Percentiles rank a stretch among this genome's conserved stretches.
Conservation (phyloP, 2,329 filamentous ascomycete genomes). For the Ambrosiella cleistominuta region DNA sequence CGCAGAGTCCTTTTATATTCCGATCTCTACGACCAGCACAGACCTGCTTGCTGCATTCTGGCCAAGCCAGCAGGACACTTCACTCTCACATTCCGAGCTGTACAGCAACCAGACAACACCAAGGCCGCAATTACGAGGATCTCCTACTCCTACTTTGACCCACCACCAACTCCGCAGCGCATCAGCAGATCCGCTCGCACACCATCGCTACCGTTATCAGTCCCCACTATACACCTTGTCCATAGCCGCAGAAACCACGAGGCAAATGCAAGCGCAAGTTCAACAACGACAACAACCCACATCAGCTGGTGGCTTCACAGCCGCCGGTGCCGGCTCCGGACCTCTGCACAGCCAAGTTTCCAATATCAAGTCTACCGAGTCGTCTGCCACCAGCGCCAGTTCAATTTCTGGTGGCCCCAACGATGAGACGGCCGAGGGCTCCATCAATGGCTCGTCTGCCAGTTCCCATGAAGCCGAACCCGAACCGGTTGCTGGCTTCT, state of each 20-base stretch:
- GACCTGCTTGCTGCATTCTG: background rate
- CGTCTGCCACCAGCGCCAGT: constrained; percentile 39
- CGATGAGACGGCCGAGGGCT: constrained; percentile 24
- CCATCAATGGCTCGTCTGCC: constrained; percentile 24
- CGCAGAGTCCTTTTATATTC: background rate
- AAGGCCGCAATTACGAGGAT: background rate
- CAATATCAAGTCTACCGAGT: constrained; percentile 27
- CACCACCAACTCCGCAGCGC: background rate
- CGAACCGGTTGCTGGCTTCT: constrained; percentile 36
- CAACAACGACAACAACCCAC: background rate
- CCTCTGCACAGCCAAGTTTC: background rate
- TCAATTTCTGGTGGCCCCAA: constrained; percentile 36
- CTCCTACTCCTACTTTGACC: background rate
- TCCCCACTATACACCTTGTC: background rate
- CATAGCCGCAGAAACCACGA: background rate
- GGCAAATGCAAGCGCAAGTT: background rate
- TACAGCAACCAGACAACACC: background rate
- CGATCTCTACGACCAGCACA: background rate
- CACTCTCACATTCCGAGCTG: background rate
- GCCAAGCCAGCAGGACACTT: background rate
- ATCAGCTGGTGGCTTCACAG: background rate
- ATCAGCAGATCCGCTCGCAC: background rate
- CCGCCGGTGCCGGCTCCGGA: background rate
- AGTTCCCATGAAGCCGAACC: constrained; percentile 33
- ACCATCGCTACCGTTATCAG: background rate